Evolutionary conservation across 371 early-diverging fungal genomes (phyloP).

Genomic region (Rhizomucor pusillus): DNA sequence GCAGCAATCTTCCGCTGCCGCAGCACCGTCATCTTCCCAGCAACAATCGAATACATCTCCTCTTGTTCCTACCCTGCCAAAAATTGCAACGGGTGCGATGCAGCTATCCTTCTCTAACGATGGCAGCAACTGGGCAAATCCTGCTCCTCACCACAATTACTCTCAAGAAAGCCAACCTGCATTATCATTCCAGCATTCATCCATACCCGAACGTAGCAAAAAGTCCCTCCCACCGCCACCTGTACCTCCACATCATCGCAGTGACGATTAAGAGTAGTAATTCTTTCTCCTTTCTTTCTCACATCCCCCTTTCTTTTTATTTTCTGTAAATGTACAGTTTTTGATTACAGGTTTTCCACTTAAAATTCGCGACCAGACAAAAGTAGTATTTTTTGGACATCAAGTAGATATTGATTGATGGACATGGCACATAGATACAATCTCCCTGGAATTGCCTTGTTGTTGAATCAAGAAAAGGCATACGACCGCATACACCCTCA

Average conservation of each 20-base stretch:
- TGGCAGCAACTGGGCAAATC: slow-evolving; percentile 8
- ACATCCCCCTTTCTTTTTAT: too few species aligned
- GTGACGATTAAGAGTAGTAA: background rate
- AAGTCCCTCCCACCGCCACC: background rate
- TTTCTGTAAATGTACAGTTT: too few species aligned
- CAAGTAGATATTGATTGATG: too few species aligned
- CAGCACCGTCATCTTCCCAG: background rate
- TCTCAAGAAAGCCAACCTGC: background rate
- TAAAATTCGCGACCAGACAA: too few species aligned
- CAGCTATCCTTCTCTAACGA: background rate
- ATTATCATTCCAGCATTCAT: background rate
- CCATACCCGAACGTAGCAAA: background rate
- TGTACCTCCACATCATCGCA: background rate
- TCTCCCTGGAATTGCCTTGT: too few species aligned
- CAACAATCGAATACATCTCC: background rate
- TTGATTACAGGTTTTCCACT: too few species aligned
- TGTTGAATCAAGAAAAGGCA: too few species aligned
- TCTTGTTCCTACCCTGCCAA: background rate
- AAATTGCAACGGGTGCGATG: background rate
- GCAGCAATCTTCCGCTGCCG: background rate
- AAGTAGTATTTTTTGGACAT: too few species aligned
- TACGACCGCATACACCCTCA: too few species aligned
- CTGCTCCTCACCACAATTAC: slow-evolving; percentile 8
- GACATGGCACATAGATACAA: too few species aligned
- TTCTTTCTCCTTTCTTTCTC: too few species aligned